phyloP scores from a whole-genome alignment of 495 filamentous ascomycete species.

The Xylaria acuta region DNA sequence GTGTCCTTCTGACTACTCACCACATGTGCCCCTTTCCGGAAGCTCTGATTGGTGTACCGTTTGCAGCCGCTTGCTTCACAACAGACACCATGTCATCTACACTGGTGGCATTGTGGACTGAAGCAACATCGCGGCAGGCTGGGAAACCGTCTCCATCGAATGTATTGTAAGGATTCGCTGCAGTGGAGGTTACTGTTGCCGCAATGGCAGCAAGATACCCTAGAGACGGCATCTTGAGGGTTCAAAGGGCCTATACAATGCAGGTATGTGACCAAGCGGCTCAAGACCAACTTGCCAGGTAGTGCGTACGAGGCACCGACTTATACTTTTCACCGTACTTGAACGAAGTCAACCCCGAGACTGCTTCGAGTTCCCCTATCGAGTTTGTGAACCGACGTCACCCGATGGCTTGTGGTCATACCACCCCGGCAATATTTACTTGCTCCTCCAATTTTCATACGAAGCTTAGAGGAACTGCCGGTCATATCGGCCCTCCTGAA shows the following conservation, averaged over 20 bases:
- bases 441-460: background rate
- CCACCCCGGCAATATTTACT: background rate
- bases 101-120: constrained; percentile 49
- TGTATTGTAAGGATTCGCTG: constrained; percentile 51
- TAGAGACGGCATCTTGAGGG: constrained; percentile 34
- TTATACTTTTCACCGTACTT: background rate
- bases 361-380: background rate
- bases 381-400: constrained; percentile 5
- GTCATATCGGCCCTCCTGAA: constrained; percentile 1
- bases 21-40: constrained; percentile 58
- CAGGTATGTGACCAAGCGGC: background rate
- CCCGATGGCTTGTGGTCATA: background rate
- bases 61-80: constrained; percentile 45
- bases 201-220: constrained; percentile 27
- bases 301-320: background rate
- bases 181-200: constrained; percentile 21
- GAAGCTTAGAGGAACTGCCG: background rate
- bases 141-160: constrained; percentile 57
- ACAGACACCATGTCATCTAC: constrained; percentile 50
- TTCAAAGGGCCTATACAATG: background rate
- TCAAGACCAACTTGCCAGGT: background rate
- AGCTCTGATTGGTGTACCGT: constrained; percentile 48
- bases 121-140: constrained; percentile 51
- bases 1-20: constrained; percentile 31
- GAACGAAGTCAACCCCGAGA: background rate